Conservation (phyloP, 257 asterid species). For the Paraleonurus japonicus region DNA sequence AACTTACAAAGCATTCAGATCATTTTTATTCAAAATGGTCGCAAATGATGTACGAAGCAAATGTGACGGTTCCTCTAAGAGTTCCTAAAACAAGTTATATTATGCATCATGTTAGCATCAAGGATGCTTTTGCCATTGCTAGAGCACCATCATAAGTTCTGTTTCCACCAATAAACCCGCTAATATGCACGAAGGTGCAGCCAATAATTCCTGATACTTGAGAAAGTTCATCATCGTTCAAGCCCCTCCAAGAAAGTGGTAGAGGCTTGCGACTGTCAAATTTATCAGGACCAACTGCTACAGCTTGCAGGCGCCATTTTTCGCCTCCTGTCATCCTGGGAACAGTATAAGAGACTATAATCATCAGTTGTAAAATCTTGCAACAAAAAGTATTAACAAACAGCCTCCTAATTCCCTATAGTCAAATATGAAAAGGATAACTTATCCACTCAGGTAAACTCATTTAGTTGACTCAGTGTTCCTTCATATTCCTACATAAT, state of each 20-base stretch:
- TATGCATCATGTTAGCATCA: constrained; percentile 20
- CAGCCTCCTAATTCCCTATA: neutral
- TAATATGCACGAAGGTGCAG: constrained; percentile 26
- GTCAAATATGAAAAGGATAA: neutral
- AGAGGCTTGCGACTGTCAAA: constrained; percentile 26
- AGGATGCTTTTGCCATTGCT: constrained; percentile 28
- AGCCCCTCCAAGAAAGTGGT: constrained; percentile 29
- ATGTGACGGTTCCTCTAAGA: neutral
- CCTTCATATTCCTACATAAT: neutral
- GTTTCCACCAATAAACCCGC: constrained; percentile 30
- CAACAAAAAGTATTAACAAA: neutral
- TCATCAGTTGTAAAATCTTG: neutral
- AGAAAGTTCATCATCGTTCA: constrained; percentile 26
- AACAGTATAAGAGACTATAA: neutral
- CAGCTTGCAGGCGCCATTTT: constrained; percentile 28
- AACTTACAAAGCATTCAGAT: too few species aligned
- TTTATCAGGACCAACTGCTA: constrained; percentile 29
- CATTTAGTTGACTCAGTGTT: neutral
- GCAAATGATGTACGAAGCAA: neutral
- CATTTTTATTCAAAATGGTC: neutral
- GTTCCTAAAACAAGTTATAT: neutral
- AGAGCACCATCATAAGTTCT: constrained; percentile 26
- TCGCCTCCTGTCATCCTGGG: constrained; percentile 26
- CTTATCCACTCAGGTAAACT: neutral
- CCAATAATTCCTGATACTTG: constrained; percentile 20